Evolutionary conservation across 225 moss, liverwort and hornwort genomes (phyloP), one percentile per base, ranked within the genome.

Genomic region (Sphagnum tenellum): DNA sequence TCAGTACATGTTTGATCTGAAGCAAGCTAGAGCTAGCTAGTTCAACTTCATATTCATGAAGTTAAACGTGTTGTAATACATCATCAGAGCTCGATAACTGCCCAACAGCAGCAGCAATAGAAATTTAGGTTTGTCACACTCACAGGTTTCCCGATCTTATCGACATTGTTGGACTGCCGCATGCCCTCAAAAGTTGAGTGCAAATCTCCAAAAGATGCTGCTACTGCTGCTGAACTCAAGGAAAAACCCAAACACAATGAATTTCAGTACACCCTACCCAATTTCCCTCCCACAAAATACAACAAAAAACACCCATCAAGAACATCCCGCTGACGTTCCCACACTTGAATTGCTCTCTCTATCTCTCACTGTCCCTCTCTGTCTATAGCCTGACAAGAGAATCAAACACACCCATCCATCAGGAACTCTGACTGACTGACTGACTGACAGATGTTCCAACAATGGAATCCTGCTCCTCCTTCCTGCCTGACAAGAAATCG

Each of bases 161-260:
- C 54, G 60, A 53, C 70, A 69, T 76, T 67, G 29, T 64, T 64
- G 56, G 66, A 13, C 67, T 67, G 79, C 67, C 70, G 66, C 56
- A 73, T 75, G 56, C 79, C 72, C 45, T 79, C 79, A 53, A 73
- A 75, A 13, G 67, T 12, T 3, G 69, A 44, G 65, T 64, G 73
- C 67, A 73, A 57, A 53, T 67, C 61, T 11, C 73, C 67, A 64
- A 73, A 65, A 45, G 64, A 72, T 54, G 67, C 79, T 79, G 79
- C 61, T 47, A 4, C 45, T 52, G 9, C 52, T 52, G 52, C 52
- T 52, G 52, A 9, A 52, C 52, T 0, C 29, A 58, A 5, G 58
- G 58, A 52, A 49, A 44, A 13, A n/a, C 49, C 12, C 14, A 13
- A 5, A 29, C 50, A 52, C 56, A 68, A 8, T 46, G 7, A 65